These are phyloP conservation scores for Passalora sequoiae DNA, from an alignment of 2,329 filamentous ascomycete species.

Conservation along the genomic window DNA sequence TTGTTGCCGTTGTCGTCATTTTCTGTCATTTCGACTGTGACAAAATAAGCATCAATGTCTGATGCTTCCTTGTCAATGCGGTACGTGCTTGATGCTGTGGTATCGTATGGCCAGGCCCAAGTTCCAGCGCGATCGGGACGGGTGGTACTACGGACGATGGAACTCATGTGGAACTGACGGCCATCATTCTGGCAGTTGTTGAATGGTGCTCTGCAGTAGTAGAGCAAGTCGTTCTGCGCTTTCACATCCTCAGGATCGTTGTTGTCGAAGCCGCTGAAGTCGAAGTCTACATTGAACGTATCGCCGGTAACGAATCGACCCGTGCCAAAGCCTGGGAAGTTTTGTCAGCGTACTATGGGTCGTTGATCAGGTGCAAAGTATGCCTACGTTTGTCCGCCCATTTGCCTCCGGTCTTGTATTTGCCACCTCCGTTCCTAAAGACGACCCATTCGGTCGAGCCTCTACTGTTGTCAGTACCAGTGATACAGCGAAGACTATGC, in stretches of 20 bases:
- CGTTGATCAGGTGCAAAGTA: too few species aligned
- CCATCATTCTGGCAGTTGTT: slow-evolving; percentile 10
- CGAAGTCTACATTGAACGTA: slow-evolving; percentile 11
- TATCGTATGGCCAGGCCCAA: slow-evolving; percentile 8
- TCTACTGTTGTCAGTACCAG: slow-evolving; percentile 5
- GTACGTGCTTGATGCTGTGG: slow-evolving; percentile 4
- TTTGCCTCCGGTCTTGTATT: slow-evolving; percentile 3
- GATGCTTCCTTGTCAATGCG: slow-evolving; percentile 6
- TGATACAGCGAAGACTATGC: slow-evolving; percentile 11
- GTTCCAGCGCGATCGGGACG: not conserved
- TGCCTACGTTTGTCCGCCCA: slow-evolving; percentile 2
- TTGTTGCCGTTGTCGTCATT: too few species aligned
- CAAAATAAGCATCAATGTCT: slow-evolving; percentile 7
- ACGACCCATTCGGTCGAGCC: slow-evolving; percentile 5
- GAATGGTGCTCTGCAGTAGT: slow-evolving; percentile 5
- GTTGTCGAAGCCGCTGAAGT: slow-evolving; percentile 8
- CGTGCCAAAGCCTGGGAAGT: not conserved
- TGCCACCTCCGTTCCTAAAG: slow-evolving; percentile 5
- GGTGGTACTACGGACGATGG: not conserved
- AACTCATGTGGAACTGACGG: slow-evolving; percentile 11
- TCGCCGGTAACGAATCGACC: slow-evolving; percentile 7
- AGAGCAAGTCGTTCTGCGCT: not conserved
- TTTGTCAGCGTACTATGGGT: too few species aligned
- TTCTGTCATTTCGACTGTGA: slow-evolving; percentile 8
- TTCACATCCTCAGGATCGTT: slow-evolving; percentile 5